phyloP scores from a whole-genome alignment of 1,284 basidiomycete genomes.

The Inonotus obliquus region DNA sequence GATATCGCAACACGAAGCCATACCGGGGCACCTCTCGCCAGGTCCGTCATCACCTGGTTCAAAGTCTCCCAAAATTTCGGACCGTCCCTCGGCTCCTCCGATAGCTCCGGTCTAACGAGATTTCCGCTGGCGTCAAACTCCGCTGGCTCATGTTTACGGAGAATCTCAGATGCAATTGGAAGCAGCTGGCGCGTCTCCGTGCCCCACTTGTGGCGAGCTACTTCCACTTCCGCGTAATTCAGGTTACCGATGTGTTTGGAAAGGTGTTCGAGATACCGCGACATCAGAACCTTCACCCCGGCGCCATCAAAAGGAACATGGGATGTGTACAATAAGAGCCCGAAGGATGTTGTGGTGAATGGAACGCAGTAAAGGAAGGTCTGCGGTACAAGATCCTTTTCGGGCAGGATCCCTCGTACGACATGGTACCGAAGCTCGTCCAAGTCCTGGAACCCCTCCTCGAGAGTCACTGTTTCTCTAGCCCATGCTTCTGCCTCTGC shows the following conservation, averaged over 20 bases:
- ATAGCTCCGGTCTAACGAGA: background rate
- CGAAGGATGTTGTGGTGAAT: slow-evolving; percentile 15
- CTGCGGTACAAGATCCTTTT: slow-evolving; percentile 17
- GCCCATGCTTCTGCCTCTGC: slow-evolving; percentile 17
- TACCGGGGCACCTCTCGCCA: slow-evolving; percentile 8
- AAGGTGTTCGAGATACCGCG: slow-evolving; percentile 14
- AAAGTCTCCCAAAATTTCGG: slow-evolving; percentile 12
- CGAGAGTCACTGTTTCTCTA: slow-evolving; percentile 14
- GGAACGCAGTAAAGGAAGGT: slow-evolving; percentile 21
- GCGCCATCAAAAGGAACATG: slow-evolving; percentile 22
- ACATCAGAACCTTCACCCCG: slow-evolving; percentile 19
- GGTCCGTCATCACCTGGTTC: slow-evolving; percentile 6
- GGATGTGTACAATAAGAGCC: slow-evolving; percentile 18
- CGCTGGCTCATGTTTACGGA: slow-evolving; percentile 8
- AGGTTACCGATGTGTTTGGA: slow-evolving; percentile 11
- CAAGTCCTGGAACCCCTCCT: slow-evolving; percentile 11
- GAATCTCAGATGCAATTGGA: slow-evolving; percentile 12
- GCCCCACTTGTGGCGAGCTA: slow-evolving; percentile 11
- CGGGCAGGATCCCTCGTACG: slow-evolving; percentile 14
- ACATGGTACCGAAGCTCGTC: slow-evolving; percentile 20
- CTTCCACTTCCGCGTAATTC: background rate
- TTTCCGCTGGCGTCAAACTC: slow-evolving; percentile 1
- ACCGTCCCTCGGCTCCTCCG: slow-evolving; percentile 12
- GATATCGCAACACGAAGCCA: background rate
- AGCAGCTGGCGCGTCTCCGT: slow-evolving; percentile 10